These are phyloP conservation scores for Spencermartinsiella ligniputridi DNA, from an alignment of 1,139 yeast species.

Conservation along the genomic window DNA sequence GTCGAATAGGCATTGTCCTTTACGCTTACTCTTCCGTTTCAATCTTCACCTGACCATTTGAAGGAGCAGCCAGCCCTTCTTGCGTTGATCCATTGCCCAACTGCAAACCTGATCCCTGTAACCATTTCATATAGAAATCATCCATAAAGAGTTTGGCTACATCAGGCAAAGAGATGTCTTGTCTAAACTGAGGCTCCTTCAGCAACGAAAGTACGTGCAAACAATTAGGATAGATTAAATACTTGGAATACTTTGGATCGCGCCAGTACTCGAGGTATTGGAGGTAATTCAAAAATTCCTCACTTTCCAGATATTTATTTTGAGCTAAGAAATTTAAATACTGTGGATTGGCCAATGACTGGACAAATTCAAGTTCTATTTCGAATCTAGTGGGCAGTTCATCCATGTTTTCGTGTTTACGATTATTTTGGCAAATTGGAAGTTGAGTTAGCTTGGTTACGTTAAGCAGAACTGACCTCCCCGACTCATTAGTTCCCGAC, in stretches of 20 bases:
- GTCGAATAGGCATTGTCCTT: no score
- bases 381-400: conserved; percentile 72
- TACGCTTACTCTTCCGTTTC: no score
- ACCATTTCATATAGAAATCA: conserved; percentile 40
- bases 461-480: no score
- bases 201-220: conserved; percentile 59
- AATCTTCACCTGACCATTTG: no score
- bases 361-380: conserved; percentile 57
- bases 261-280: conserved; percentile 73
- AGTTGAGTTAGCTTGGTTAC: no score
- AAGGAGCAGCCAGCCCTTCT: no score
- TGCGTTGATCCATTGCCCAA: background rate
- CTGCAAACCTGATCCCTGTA: conserved; percentile 10
- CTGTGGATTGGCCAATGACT: conserved; percentile 74
- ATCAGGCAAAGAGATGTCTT: conserved; percentile 38
- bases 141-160: conserved; percentile 40
- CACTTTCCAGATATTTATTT: conserved; percentile 59
- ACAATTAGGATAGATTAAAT: conserved; percentile 67
- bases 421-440: no score
- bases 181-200: conserved; percentile 37
- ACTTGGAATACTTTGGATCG: conserved; percentile 58
- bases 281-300: conserved; percentile 58
- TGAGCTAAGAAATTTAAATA: conserved; percentile 73
- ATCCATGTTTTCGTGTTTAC: background rate
- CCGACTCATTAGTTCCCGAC: no score